Percentiles rank a stretch among this genome's conserved stretches.
Evolutionary conservation across 1,139 yeast species (phyloP).

Genomic region (Pichia sp.): DNA sequence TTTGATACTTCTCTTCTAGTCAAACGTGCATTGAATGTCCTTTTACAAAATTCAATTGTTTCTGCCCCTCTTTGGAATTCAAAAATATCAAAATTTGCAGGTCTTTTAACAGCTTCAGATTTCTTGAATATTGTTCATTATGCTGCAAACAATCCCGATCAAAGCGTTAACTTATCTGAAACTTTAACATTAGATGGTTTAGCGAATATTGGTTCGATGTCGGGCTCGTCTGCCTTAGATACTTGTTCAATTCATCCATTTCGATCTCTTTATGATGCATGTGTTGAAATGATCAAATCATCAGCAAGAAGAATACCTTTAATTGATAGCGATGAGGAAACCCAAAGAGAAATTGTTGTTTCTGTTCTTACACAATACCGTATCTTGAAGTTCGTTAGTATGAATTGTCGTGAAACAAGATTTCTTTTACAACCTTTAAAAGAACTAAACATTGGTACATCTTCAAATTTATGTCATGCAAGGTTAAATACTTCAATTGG

Average conservation of each 20-base stretch:
- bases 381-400: conserved; percentile 88
- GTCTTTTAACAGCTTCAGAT: conserved; percentile 85
- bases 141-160: conserved; percentile 88
- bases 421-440: conserved; percentile 72
- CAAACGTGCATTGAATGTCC: conserved; percentile 82
- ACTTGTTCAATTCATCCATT: conserved; percentile 89
- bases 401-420: conserved; percentile 92
- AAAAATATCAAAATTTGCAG: conserved; percentile 84
- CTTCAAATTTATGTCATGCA: conserved; percentile 63
- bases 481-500: conserved; percentile 90
- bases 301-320: conserved; percentile 92
- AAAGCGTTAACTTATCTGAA: conserved; percentile 55
- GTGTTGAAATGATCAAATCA: conserved; percentile 83
- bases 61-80: conserved; percentile 98
- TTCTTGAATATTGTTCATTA: conserved; percentile 94
- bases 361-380: conserved; percentile 95
- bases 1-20: conserved; percentile 87
- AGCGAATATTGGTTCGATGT: conserved; percentile 12
- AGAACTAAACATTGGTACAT: conserved; percentile 57
- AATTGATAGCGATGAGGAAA: conserved; percentile 89
- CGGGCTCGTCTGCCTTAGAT: conserved; percentile 80
- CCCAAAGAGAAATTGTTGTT: conserved; percentile 90
- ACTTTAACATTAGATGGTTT: conserved; percentile 74
- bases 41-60: conserved; percentile 89
- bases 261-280: conserved; percentile 85